Evolutionary conservation across 2,329 filamentous ascomycete genomes (phyloP), one percentile per base, ranked within the genome.

Genomic region (Apiospora hydei): DNA sequence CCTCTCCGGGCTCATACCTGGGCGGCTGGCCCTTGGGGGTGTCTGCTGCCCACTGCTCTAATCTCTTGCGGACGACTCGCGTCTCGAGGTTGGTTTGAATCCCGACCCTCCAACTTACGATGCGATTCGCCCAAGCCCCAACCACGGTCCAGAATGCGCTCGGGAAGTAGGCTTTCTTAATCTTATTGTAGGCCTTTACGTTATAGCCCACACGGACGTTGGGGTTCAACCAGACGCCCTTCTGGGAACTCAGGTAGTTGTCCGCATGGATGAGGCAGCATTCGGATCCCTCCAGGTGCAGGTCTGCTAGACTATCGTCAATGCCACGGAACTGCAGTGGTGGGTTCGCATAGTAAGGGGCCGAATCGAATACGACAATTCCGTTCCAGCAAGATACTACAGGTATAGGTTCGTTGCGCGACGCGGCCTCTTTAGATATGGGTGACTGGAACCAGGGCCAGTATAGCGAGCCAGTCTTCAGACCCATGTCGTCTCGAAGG

Each of bases 321-420:
- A 92, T 85, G 26, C 87, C 91, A 34, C 92, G 89, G 78, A 93
- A 94, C 7, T 80, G 81, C 0, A 93, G 83, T 4, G 83, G 83
- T 0, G 81, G 77, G 2, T 78, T 75, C 34, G 74, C 76, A 72
- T 88, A 86, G 77, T 88, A 89, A 1, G 87, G 85, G 5, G 78
- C 78, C 0, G 87, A 82, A 69, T 83, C 81, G 72, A 83, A 84
- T 67, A 77, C 83, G 75, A 85, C 85, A 78, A 91, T 88, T 64
- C 90, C 91, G 75, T 93, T 92, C 91, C 91, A 93, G 79, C 91
- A 93, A 57, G 88, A 91, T n/a, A 82, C 80, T 0, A 93, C 90
- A 1, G 86, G 88, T 1, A 91, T 84, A 0, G 90, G 88, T 14
- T 82, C 78, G 74, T 86, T 84, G 26, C 78, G 80, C 73, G 85